Percentiles rank a stretch among this genome's conserved stretches.
Evolutionary conservation across 768 basidiomycete species (phyloP).

Genomic region (Boletus subcaerulescens): DNA sequence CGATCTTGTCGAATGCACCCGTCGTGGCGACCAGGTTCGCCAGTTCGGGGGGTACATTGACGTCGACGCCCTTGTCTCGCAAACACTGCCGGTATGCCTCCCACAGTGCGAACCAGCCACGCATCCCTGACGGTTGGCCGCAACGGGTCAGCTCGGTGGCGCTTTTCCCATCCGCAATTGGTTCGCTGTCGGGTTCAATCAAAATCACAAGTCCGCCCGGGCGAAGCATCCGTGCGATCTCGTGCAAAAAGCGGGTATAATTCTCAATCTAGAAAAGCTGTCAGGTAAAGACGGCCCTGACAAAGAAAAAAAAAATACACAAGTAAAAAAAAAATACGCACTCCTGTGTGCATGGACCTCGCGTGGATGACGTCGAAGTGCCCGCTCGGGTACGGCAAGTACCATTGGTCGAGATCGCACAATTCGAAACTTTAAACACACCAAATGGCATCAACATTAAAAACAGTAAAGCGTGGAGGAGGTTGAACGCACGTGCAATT

Average conservation of each 20-base stretch:
- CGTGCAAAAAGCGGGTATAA: slow-evolving; percentile 57
- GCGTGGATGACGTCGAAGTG: slow-evolving; percentile 71
- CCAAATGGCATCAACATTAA: slow-evolving; percentile 1
- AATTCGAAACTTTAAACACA: slow-evolving; percentile 56
- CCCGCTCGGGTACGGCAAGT: slow-evolving; percentile 59
- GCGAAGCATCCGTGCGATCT: slow-evolving; percentile 63
- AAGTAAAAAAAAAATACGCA: slow-evolving; percentile 11
- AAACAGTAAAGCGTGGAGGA: neutral
- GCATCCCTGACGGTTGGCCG: slow-evolving; percentile 37
- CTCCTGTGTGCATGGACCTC: slow-evolving; percentile 65
- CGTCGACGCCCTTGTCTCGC: slow-evolving; percentile 49
- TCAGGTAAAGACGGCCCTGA: slow-evolving; percentile 5
- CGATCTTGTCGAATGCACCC: slow-evolving; percentile 54
- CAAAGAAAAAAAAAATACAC: neutral
- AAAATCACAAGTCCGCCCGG: slow-evolving; percentile 69
- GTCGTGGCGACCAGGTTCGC: slow-evolving; percentile 46
- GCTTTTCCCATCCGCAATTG: slow-evolving; percentile 44
- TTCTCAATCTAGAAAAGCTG: slow-evolving; percentile 49
- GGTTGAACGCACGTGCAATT: slow-evolving; percentile 65
- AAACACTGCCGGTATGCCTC: slow-evolving; percentile 59
- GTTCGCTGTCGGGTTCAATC: slow-evolving; percentile 58
- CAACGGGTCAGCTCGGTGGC: slow-evolving; percentile 35
- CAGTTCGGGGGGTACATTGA: slow-evolving; percentile 55
- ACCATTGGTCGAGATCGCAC: slow-evolving; percentile 60
- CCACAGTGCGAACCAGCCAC: slow-evolving; percentile 65